Base-by-base conservation (phyloP, 2,329 filamentous ascomycete genomes). In the Eutypa lata region DNA sequence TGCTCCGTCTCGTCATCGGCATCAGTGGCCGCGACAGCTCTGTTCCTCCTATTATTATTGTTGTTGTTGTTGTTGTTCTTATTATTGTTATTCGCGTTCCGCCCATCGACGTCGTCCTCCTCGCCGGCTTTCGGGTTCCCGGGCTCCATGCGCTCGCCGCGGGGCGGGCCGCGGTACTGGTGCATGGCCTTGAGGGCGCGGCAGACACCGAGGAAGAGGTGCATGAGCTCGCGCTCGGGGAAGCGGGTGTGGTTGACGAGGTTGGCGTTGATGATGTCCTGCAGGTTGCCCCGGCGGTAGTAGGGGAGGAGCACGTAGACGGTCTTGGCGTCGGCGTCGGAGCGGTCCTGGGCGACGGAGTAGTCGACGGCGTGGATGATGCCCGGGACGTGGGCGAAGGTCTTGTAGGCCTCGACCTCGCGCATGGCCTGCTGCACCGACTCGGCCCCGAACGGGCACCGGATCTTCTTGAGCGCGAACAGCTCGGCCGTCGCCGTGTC, bases 211-310 rank as follows among this genome's bases (percentile, higher is more conserved):
- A 97, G 76, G 70, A 99, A 97, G 54, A 99, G 73, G 53, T 87
- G 78, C 91, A 97, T 93, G 57, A 99, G 77, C 63, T 87, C 81
- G 68, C 86, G 83, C 75, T 97, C 93, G 1, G 93, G 91, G 65
- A 99, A 97, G 49, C 81, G 82, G 37, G 89, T 90, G 69, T 96
- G 91, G 72, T 97, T 97, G 71, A 99, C 93, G 51, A 97, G 78
- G 73, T 99, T 99, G 58, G 94, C 93, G 72, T 99, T 99, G 78
- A 99, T 97, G 68, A 95, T 88, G 73, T 99, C 94, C 75, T 99
- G 94, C 37, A 99, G 80, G 71, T 99, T 99, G 14, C 94, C 94
- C 60, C 93, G 82, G 64, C 91, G 81, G 76, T 97, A 99, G 76
- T 97, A 99, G 13, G 94, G 94, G 19, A 99, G 80, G 43, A 99